Base-by-base conservation (phyloP, 1,284 basidiomycete species). In the Malassezia furfur region DNA sequence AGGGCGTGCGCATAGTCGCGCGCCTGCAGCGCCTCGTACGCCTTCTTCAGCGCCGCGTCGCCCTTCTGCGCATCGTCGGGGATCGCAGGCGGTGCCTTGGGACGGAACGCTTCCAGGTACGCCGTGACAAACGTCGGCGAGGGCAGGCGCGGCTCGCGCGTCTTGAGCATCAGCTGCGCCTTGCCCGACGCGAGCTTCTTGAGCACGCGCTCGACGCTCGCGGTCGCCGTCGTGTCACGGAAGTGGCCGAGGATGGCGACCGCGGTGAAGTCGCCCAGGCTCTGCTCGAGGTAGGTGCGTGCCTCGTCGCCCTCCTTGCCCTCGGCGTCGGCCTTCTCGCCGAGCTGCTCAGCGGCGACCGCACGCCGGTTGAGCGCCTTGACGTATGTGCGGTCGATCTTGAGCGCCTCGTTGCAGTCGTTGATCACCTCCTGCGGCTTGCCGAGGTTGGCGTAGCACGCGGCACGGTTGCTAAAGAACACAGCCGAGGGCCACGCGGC, bases 401-500 rank as follows among this genome's bases (percentile, higher is more conserved):
- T 82, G 48, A 99, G 82, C 0, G 94, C 93, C 49, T 83, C 81
- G 68, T 91, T 84, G 75, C 93, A 96, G 78, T 99, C 93, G 49
- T 80, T 79, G n/a, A 98, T 82, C 61, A 91, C 91, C 37, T 82
- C 81, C 31, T 91, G 86, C 72, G 86, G 81, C 69, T 90, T 81
- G 25, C 81, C 79, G 79, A 91, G 83, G 79, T 96, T 91, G 76
- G 91, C 84, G 77, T 91, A 96, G 76, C 91, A 96, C 58, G 94
- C 94, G 41, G 93, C 93, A 56, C 94, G 85, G 78, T 99, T 99
- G 75, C 87, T 89, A 81, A 85, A 96, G 79, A 88, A 98, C 47
- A 96, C 90, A 31, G 93, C 85, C 73, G 94, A 88, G 28, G 87
- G 84, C 55, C 84, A 82, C 64, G 96, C 94, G 25, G 94, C 93